A percentile compares a stretch with the other conserved stretches of the same genome.
Evolutionary conservation across 768 basidiomycete genomes (phyloP).

Genomic region (Boletus sp.): DNA sequence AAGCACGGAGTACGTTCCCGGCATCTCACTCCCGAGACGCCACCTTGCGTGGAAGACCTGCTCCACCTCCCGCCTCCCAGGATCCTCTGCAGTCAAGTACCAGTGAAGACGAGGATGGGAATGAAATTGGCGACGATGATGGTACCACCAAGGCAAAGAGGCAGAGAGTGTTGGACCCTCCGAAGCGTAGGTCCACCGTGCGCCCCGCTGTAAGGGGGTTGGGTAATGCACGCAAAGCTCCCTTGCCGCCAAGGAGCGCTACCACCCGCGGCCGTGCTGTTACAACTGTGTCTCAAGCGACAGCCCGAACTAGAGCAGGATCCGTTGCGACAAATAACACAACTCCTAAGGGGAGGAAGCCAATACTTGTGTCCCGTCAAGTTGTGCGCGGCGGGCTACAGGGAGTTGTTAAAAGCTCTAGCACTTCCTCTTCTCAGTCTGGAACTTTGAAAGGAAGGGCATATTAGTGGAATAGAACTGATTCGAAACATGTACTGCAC

Average conservation of each 20-base stretch:
- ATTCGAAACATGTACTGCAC: neutral
- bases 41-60: constrained; percentile 27
- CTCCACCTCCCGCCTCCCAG: neutral
- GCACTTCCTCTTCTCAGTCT: constrained; percentile 27
- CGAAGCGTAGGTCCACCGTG: constrained; percentile 24
- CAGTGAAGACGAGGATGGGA: constrained; percentile 23
- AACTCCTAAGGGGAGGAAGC: constrained; percentile 15
- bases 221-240: constrained; percentile 12
- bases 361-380: constrained; percentile 8
- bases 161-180: constrained; percentile 26
- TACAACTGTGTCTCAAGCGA: constrained; percentile 8
- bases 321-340: constrained; percentile 7
- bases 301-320: constrained; percentile 8
- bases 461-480: constrained; percentile 6
- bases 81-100: constrained; percentile 20
- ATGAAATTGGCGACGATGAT: constrained; percentile 6
- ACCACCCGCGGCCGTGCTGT: constrained; percentile 8
- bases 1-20: neutral
- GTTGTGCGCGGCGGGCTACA: constrained; percentile 7
- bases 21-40: constrained; percentile 17
- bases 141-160: constrained; percentile 18
- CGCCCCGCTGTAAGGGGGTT: constrained; percentile 21
- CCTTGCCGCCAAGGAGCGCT: constrained; percentile 9
- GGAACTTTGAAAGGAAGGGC: constrained; percentile 21
- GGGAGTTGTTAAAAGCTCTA: constrained; percentile 19